Conservation (phyloP, 163 green algal genomes). For the Scenedesmus sp. region DNA sequence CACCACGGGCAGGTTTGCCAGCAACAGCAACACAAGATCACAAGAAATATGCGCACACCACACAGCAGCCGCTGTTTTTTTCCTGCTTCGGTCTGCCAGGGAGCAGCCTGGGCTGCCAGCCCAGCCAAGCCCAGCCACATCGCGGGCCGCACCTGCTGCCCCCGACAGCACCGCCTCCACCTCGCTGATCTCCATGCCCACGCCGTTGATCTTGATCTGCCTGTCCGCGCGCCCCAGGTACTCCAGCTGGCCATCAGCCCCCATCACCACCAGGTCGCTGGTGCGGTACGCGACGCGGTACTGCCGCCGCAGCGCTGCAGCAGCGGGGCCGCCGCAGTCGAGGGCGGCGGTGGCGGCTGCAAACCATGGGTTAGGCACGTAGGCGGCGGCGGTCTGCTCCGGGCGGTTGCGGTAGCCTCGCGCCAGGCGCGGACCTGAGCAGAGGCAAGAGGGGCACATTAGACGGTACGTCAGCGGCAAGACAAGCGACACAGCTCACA, state of each 20-base stretch:
- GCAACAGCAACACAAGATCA: background rate
- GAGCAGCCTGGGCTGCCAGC: too few relatives aligned
- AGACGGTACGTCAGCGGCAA: background rate
- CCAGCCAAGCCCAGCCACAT: too few relatives aligned
- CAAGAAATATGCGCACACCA: too few relatives aligned
- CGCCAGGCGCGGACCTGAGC: background rate
- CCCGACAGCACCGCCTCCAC: slow-evolving; percentile 53
- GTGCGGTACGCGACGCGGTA: slow-evolving; percentile 52
- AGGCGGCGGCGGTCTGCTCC: slow-evolving; percentile 15
- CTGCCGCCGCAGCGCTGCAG: slow-evolving; percentile 10
- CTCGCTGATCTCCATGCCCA: slow-evolving; percentile 59
- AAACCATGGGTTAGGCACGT: slow-evolving; percentile 41
- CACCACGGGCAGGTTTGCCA: too few relatives aligned
- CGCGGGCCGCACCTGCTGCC: slow-evolving; percentile 13
- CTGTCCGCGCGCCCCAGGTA: slow-evolving; percentile 72
- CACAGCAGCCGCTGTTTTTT: too few relatives aligned
- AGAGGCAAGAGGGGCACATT: background rate
- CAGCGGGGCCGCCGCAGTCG: background rate
- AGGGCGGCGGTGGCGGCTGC: background rate
- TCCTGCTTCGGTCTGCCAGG: too few relatives aligned
- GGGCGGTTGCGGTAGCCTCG: slow-evolving; percentile 52
- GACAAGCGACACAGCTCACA: too few relatives aligned
- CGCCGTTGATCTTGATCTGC: slow-evolving; percentile 64
- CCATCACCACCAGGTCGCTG: slow-evolving; percentile 71
- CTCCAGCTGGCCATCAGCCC: slow-evolving; percentile 63